Percentiles rank a stretch among this genome's conserved stretches.
Conservation (phyloP, 768 basidiomycete species). For the Lactarius sanguifluus region DNA sequence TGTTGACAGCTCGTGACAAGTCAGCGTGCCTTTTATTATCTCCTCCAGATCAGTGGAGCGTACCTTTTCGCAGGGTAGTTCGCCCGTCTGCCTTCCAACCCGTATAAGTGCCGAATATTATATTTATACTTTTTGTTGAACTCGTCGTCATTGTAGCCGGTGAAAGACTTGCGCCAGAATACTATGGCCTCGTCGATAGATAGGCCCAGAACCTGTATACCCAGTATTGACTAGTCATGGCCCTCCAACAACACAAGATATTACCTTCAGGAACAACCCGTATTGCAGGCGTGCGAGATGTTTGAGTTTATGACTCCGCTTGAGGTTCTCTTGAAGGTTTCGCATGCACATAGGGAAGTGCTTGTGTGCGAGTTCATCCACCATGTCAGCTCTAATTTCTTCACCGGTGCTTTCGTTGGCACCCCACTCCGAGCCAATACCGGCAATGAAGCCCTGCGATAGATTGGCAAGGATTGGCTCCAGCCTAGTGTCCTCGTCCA, state of each 20-base stretch:
- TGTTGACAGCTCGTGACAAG: slow-evolving; percentile 72
- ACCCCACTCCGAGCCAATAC: slow-evolving; percentile 82
- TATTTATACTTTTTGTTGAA: slow-evolving; percentile 98
- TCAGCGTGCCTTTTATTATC: not conserved
- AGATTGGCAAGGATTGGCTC: slow-evolving; percentile 88
- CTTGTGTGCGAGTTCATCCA: slow-evolving; percentile 79
- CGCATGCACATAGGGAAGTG: slow-evolving; percentile 98
- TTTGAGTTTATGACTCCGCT: slow-evolving; percentile 81
- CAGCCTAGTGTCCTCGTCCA: slow-evolving; percentile 93
- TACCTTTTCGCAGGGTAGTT: slow-evolving; percentile 94
- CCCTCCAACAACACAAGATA: slow-evolving; percentile 16
- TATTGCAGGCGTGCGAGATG: slow-evolving; percentile 91
- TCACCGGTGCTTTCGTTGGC: slow-evolving; percentile 54
- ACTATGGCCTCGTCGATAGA: slow-evolving; percentile 90
- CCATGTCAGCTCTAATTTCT: slow-evolving; percentile 89
- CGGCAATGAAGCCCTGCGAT: slow-evolving; percentile 90
- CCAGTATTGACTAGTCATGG: slow-evolving; percentile 1
- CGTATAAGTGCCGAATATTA: slow-evolving; percentile 94
- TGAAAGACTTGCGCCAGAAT: slow-evolving; percentile 93
- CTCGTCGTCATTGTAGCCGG: slow-evolving; percentile 79
- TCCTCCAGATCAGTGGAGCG: slow-evolving; percentile 22
- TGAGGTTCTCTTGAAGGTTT: slow-evolving; percentile 76
- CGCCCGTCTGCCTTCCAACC: slow-evolving; percentile 89
- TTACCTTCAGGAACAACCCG: slow-evolving; percentile 91
- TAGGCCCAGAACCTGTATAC: slow-evolving; percentile 76